Conservation (phyloP, 768 basidiomycete species). For the Rhizopogon roseolus region DNA sequence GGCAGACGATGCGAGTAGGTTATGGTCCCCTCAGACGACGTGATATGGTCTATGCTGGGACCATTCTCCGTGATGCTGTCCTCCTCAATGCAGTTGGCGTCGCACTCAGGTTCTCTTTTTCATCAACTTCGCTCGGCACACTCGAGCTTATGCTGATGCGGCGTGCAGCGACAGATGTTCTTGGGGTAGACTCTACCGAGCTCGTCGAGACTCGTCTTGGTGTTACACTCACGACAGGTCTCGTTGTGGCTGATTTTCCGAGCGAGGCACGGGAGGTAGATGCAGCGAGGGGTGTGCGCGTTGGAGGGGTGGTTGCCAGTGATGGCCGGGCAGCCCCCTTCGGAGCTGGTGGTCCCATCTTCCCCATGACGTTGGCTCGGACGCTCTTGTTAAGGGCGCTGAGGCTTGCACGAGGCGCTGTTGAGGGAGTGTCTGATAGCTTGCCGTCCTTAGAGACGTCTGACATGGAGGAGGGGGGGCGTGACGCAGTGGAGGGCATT, state of each 20-base stretch:
- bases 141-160: conserved; percentile 30
- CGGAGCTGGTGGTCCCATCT: conserved; percentile 47
- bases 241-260: conserved; percentile 12
- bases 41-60: conserved; percentile 8
- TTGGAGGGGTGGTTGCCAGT: conserved; percentile 34
- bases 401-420: conserved; percentile 19
- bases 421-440: conserved; percentile 33
- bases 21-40: too few relatives aligned
- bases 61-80: conserved; percentile 14
- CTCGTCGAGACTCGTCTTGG: conserved; percentile 27
- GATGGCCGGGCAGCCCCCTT: conserved; percentile 27
- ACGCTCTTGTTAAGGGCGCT: conserved; percentile 46
- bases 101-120: conserved; percentile 55
- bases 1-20: too few relatives aligned
- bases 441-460: conserved; percentile 39
- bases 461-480: conserved; percentile 55
- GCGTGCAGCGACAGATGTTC: conserved; percentile 27
- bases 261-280: conserved; percentile 22
- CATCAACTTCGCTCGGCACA: conserved; percentile 41
- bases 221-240: conserved; percentile 1
- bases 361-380: conserved; percentile 35
- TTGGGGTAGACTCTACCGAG: conserved; percentile 28
- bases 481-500: conserved; percentile 42
- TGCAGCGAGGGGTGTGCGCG: background rate
- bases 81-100: conserved; percentile 10